Evolutionary conservation across 495 filamentous ascomycete species (phyloP), one percentile per base, ranked within the genome.

Genomic region (Cairneyella variabilis): DNA sequence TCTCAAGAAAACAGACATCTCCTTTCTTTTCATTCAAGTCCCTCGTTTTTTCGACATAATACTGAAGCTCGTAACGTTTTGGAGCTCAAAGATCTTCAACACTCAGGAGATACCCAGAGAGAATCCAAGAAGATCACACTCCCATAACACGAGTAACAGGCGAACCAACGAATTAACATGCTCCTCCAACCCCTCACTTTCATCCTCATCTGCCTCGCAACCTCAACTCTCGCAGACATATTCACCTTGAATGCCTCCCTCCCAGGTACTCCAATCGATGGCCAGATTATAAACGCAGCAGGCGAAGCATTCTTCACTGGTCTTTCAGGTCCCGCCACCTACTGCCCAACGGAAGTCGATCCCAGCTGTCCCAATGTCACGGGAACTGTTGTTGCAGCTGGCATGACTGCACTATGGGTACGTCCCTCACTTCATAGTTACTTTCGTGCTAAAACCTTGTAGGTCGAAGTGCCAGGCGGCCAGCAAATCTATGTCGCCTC

Each of bases 391-490:
- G 14, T 57, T 18, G 50, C 42, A 23, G 46, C 51, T 38, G 53
- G 45, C 21, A 30, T 54, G 20, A n/a, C 4, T 41, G 27, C 41
- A 2, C n/a, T 61, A 14, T 20, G 20, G 8, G 47, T 48, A 52
- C 17, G 52, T 27, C 6, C 22, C 20, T 2, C 39, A 16, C 41
- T 25, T 45, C 9, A 26, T 32, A 5, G 34, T 26, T 42, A 12
- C 38, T 23, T 23, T 34, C 11, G 36, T 22, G 22, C 5, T 34
- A 1, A 21, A 20, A 2, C 16, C 27, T 38, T 3, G 16, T 26
- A 75, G 59, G 77, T 80, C 51, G 61, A 72, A 52, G 85, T 89
- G 17, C 83, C 85, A n/a, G 84, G 84, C 39, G 85, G 85, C 17
- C 84, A 88, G 58, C 68, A 71, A 54, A 73, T 82, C 67, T 90